Evolutionary conservation across 345 rosid species (phyloP), one percentile per base, ranked within the genome.

Genomic region (Salix suchowensis): DNA sequence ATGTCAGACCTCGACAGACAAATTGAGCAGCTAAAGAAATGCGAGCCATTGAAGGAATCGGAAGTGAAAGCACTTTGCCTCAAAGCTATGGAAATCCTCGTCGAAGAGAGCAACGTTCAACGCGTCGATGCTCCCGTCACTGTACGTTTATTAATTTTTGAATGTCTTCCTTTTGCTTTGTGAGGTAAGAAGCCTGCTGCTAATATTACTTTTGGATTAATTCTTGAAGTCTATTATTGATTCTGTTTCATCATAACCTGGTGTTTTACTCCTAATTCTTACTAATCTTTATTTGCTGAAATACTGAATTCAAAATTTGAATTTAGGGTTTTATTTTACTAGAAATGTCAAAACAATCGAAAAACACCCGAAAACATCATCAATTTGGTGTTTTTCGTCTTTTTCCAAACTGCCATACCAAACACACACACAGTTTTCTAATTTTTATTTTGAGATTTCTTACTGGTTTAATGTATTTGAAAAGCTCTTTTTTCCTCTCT

Each of bases 1-100:
- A 96, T 96, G 98, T 94, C 99, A 50, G 98, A 96, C 89, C 88
- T 96, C 67, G 99, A 96, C 82, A 84, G 87, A 79, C 98, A 96
- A 78, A 94, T 96, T 80, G 97, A 92, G 88, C 97, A 90, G 84
- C 91, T 96, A 77, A 96, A 96, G 89, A 88, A 87, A 15, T 96
- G 99, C 85, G 98, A 96, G 74, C 97, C 97, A 14, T 80, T 96
- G 84, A 94, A 87, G 80, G 99, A 96, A 82, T 92, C 97, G 54
- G 98, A 96, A 80, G 98, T 96, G 74, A 96, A 96, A 77, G 88
- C 93, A 34, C 97, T 96, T 40, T 96, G 98, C 74, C 92, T 92
- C 76, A 96, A 96, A 83, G 99, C 97, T 74, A 92, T 88, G 92
- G 97, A 96, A 78, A 91, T 96, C 69, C 97, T 96, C 64, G 93